Evolutionary conservation across 495 filamentous ascomycete species (phyloP).

Genomic region (Tuber calosporum): DNA sequence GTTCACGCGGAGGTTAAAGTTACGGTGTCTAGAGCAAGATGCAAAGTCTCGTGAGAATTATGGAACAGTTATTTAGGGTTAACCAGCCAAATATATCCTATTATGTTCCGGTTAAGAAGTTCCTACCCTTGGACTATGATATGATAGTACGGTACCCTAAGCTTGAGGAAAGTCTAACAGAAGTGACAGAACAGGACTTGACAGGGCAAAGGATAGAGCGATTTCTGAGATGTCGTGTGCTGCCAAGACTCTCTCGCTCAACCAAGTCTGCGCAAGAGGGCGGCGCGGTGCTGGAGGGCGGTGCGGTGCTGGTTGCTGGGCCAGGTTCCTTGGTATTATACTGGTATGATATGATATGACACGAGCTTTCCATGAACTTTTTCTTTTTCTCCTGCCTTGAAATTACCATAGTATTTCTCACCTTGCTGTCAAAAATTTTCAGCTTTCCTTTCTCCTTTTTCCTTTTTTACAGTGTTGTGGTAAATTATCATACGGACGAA

Average conservation of each 20-base stretch:
- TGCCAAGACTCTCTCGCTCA: neutral
- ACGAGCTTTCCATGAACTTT: neutral
- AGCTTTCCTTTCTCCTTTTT: neutral
- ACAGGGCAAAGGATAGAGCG: neutral
- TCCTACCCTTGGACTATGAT: too few species aligned
- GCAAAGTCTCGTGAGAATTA: too few species aligned
- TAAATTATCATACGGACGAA: neutral
- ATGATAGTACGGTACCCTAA: neutral
- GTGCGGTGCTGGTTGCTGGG: neutral
- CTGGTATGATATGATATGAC: neutral
- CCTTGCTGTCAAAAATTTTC: neutral
- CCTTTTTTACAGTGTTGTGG: neutral
- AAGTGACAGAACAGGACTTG: neutral
- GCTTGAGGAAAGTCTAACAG: neutral
- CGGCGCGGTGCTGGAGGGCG: neutral
- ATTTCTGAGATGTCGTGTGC: neutral
- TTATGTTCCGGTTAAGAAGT: too few species aligned
- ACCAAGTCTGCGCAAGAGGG: neutral
- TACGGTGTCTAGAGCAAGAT: too few species aligned
- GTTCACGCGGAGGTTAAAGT: neutral
- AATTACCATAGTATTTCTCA: neutral
- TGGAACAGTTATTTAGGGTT: too few species aligned
- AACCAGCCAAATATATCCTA: too few species aligned
- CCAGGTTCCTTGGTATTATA: neutral
- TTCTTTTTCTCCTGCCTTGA: neutral